phyloP scores from a whole-genome alignment of 2,329 filamentous ascomycete species.

The Pyrenophora graminea region DNA sequence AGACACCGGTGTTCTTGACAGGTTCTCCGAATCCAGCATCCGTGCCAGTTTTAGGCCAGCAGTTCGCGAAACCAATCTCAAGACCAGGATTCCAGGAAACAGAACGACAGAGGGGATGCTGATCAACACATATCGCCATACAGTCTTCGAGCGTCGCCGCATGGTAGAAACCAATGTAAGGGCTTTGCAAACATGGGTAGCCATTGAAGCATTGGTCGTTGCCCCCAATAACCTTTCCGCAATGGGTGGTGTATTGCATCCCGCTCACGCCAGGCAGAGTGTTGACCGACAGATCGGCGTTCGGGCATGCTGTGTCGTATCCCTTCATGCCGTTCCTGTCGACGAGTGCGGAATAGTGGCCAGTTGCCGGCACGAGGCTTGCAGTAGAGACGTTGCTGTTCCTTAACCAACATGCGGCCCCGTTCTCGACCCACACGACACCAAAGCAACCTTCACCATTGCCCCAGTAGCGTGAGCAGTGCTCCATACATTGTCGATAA shows the following conservation, averaged over 20 bases:
- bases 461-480: constrained; percentile 40
- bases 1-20: constrained; percentile 11
- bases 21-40: constrained; percentile 13
- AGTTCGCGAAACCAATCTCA: constrained; percentile 41
- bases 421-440: constrained; percentile 27
- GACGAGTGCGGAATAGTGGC: constrained; percentile 30
- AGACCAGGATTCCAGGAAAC: constrained; percentile 36
- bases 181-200: constrained; percentile 18
- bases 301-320: constrained; percentile 29
- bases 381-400: constrained; percentile 27
- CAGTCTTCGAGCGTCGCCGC: constrained; percentile 34
- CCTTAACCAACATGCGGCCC: constrained; percentile 34
- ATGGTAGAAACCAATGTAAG: constrained; percentile 35
- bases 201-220: constrained; percentile 29
- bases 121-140: constrained; percentile 31
- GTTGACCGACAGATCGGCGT: constrained; percentile 27
- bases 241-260: constrained; percentile 36
- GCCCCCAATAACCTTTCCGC: constrained; percentile 29
- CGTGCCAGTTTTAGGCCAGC: constrained; percentile 35
- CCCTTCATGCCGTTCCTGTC: constrained; percentile 22
- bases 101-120: constrained; percentile 36
- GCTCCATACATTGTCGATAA: constrained; percentile 37
- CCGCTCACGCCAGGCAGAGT: constrained; percentile 26
- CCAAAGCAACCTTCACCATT: constrained; percentile 38
- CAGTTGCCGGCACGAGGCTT: constrained; percentile 13